phyloP scores from a whole-genome alignment of 1,284 basidiomycete species.

The Leccinum solheimii region DNA sequence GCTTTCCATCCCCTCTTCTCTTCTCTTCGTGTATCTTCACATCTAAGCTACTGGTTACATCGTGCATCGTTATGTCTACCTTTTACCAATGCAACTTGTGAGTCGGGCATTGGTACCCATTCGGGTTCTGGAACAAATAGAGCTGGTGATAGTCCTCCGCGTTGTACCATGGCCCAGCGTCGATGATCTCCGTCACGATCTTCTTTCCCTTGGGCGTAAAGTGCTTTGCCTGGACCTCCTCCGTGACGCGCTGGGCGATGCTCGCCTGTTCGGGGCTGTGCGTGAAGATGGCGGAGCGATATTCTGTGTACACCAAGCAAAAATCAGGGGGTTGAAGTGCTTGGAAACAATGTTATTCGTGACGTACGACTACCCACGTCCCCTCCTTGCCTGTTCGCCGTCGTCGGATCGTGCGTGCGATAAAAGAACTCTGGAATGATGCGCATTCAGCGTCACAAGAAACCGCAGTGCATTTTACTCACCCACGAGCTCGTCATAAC shows the following conservation, averaged over 20 bases:
- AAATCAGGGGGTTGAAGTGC: slow-evolving; percentile 3
- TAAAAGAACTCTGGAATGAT: slow-evolving; percentile 79
- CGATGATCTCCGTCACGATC: slow-evolving; percentile 76
- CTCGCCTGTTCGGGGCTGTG: slow-evolving; percentile 74
- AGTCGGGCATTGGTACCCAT: slow-evolving; percentile 58
- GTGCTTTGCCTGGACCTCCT: slow-evolving; percentile 84
- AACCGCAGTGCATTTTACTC: slow-evolving; percentile 23
- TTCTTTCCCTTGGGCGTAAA: slow-evolving; percentile 71
- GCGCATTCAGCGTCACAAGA: background rate
- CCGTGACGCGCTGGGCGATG: slow-evolving; percentile 78
- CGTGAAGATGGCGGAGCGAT: slow-evolving; percentile 92
- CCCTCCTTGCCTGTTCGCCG: slow-evolving; percentile 73
- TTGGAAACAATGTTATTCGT: background rate
- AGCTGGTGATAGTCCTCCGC: slow-evolving; percentile 88
- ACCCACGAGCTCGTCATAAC: slow-evolving; percentile 84
- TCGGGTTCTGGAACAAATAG: slow-evolving; percentile 71
- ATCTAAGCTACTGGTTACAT: slow-evolving; percentile 4
- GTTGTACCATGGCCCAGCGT: slow-evolving; percentile 74
- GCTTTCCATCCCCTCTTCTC: background rate
- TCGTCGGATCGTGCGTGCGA: slow-evolving; percentile 93
- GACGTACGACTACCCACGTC: slow-evolving; percentile 76
- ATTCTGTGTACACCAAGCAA: slow-evolving; percentile 54
- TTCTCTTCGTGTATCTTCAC: background rate
- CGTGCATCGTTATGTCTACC: background rate
- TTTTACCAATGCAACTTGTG: slow-evolving; percentile 52